A percentile compares a stretch with the other conserved stretches of the same genome.
phyloP scores from a whole-genome alignment of 2,329 filamentous ascomycete species.

The Neofusicoccum sp. region DNA sequence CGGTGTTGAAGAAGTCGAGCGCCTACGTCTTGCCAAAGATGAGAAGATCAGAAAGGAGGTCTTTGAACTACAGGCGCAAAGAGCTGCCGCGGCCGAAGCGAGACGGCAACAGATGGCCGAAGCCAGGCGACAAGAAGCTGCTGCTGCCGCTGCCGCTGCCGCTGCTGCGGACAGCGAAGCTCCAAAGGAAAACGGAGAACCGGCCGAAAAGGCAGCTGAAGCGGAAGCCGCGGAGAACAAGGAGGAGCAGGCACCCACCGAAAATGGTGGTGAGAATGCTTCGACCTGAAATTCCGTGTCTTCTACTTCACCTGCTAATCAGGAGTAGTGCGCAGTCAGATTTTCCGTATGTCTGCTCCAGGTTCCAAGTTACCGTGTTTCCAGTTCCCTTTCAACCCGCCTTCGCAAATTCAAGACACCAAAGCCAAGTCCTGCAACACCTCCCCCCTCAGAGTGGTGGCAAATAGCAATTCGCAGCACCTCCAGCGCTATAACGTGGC shows the following conservation, averaged over 20 bases:
- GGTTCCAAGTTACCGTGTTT: not conserved
- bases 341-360: not conserved
- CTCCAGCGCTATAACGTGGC: not conserved
- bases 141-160: conserved; percentile 32
- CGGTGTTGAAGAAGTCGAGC: conserved; percentile 90
- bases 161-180: conserved; percentile 29
- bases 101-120: conserved; percentile 27
- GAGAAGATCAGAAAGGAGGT: conserved; percentile 82
- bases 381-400: not conserved
- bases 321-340: not conserved
- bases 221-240: conserved; percentile 10
- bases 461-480: not conserved
- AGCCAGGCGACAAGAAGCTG: conserved; percentile 29
- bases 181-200: not conserved
- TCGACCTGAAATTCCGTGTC: conserved; percentile 2
- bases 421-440: not conserved
- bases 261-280: conserved; percentile 21
- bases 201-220: not conserved
- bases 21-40: conserved; percentile 80
- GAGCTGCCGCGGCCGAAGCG: conserved; percentile 52
- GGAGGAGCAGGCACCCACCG: conserved; percentile 21
- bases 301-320: conserved; percentile 14
- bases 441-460: not conserved
- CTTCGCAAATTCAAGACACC: not conserved
- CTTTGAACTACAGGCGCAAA: conserved; percentile 56